Evolutionary conservation across 148 eudicot species (phyloP), one percentile per base, ranked within the genome.

Genomic region (Amaranthus palmeri): DNA sequence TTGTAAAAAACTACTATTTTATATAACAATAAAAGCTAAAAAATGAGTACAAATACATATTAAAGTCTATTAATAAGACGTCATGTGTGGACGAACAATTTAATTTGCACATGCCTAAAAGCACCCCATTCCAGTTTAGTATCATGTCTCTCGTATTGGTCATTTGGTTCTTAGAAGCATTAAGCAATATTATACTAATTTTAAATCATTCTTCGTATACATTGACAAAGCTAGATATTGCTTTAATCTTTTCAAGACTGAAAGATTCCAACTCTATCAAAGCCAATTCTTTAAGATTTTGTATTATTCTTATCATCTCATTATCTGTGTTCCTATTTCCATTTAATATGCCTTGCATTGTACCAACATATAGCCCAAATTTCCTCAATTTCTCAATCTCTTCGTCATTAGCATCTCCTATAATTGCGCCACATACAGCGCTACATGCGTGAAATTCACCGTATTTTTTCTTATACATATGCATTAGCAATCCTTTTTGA

Each of bases 401-500:
- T 13, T 51, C 13, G 10, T 51, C 54, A 51, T 3, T 51, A 51
- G 13, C 54, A 3, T 51, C 54, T 13, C 54, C 54, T 51, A 51
- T 10, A 51, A 51, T 51, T 51, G 54, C 54, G 3, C 54, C 54
- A 51, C 54, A 51, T 13, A 0, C 10, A 10, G 54, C 54, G 9
- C 54, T 13, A 51, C 54, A 51, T 13, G 54, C 54, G 10, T 51
- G 54, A 8, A 51, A 51, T 51, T 3, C 12, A 51, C 54, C 54
- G 54, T 51, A 10, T 51, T 51, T 51, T 51, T 51, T 51, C 54
- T 51, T 10, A 51, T 51, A 51, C 54, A 51, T 51, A 8, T 51
- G 54, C 54, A 60, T 75, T 0, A 72, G 10, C 58, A 42, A 44
- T 48, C 7, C 77, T 13, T n/a, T 63, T 10, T 75, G 50, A n/a